Evolutionary conservation across 306 rosid genomes (phyloP), one percentile per base, ranked within the genome.

Genomic region (Mucuna pruriens): DNA sequence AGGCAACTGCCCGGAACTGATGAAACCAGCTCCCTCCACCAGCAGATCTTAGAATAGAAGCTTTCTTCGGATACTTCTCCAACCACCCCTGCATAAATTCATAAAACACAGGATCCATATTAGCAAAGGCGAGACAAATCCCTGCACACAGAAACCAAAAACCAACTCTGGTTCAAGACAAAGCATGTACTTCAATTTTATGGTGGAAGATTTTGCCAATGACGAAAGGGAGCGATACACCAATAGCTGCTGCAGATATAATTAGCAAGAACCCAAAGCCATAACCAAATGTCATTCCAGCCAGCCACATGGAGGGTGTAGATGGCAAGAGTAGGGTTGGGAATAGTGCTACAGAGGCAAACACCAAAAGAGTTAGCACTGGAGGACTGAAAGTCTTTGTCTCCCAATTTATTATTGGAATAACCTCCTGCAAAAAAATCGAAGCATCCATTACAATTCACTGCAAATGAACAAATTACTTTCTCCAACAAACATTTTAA

Each of bases 301-400:
- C 98, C 40, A 93, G 86, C 99, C 98, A 93, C 97, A 96, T 93
- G 71, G 99, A 96, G 10, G 99, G 99, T 36, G 99, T 83, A 73
- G 99, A 93, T 42, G 99, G 99, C 77, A 96, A 64, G 25, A 92
- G 84, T 7, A 93, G 2, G 49, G 94, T 85, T 11, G 99, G 99
- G 76, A 96, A 93, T 48, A 96, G 67, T 49, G 98, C 97, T 2
- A 96, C 93, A 22, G 99, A 90, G 58, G 93, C 89, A 83, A 96
- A 88, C 80, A 96, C 79, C 51, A 93, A 80, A 85, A 96, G 54
- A 7, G 91, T 88, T 48, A 96, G 89, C 81, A 87, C 91, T 0
- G 97, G 98, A 69, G 86, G 62, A 79, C 97, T 93, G 86, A 96
- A 92, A 9, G 97, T 89, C 68, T 26, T 34, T 12, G 87, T 88